Conservation (phyloP, 2,329 filamentous ascomycete genomes). For the Claviceps sp. region DNA sequence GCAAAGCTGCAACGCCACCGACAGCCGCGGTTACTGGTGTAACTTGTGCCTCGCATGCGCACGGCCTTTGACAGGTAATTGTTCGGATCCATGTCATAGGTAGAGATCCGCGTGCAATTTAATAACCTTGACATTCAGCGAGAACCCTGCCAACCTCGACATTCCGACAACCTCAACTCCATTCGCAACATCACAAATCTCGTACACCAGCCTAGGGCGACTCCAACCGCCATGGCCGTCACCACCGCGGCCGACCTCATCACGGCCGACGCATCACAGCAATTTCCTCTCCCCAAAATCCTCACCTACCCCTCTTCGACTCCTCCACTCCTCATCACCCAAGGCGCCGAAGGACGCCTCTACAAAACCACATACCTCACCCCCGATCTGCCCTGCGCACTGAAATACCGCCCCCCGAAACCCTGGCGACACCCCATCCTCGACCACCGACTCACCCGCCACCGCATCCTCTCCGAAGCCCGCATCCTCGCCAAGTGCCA, state of each 20-base stretch:
- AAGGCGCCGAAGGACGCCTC: conserved; percentile 91
- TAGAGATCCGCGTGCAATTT: too few species aligned
- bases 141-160: too few species aligned
- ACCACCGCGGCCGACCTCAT: background rate
- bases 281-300: conserved; percentile 45
- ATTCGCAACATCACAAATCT: background rate
- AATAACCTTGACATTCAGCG: too few species aligned
- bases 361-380: conserved; percentile 75
- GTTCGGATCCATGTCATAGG: too few species aligned
- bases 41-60: too few species aligned
- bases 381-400: conserved; percentile 53
- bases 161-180: background rate
- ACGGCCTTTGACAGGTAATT: too few species aligned
- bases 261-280: conserved; percentile 11
- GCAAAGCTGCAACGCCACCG: too few species aligned
- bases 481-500: conserved; percentile 69
- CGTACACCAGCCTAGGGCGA: background rate
- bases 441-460: conserved; percentile 73
- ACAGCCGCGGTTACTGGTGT: too few species aligned
- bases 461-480: conserved; percentile 80
- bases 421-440: conserved; percentile 83
- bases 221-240: conserved; percentile 1
- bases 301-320: conserved; percentile 48
- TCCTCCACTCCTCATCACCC: conserved; percentile 60
- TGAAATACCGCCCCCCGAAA: conserved; percentile 87